phyloP scores from a whole-genome alignment of 2,329 filamentous ascomycete genomes.

The Blastomyces emzantsi region DNA sequence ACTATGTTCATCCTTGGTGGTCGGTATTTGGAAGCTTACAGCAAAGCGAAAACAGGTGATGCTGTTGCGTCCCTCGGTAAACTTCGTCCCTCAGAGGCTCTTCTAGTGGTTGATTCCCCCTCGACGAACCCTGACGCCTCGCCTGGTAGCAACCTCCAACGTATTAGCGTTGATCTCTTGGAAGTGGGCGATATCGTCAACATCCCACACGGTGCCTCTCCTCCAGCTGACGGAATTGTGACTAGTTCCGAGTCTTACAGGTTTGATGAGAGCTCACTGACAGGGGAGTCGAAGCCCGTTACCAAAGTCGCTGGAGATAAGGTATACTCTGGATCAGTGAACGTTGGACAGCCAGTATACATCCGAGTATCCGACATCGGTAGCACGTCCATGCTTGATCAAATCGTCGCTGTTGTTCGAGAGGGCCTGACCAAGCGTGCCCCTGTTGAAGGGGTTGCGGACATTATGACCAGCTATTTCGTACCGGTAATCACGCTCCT shows the following conservation, averaged over 20 bases:
- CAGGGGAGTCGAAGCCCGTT: constrained; percentile 45
- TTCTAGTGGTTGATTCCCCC: constrained; percentile 45
- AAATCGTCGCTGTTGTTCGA: constrained; percentile 41
- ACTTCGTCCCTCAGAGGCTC: constrained; percentile 66
- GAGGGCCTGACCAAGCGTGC: constrained; percentile 43
- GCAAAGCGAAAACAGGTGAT: constrained; percentile 81
- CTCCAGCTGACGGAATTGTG: constrained; percentile 69
- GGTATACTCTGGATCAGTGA: constrained; percentile 41
- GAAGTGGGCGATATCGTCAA: constrained; percentile 66
- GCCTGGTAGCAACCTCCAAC: constrained; percentile 24
- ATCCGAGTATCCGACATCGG: constrained; percentile 38
- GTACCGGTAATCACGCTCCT: constrained; percentile 42
- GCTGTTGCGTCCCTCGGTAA: constrained; percentile 72
- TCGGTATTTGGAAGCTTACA: constrained; percentile 62
- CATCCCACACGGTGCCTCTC: constrained; percentile 69
- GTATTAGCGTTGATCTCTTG: constrained; percentile 57
- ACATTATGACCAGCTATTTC: constrained; percentile 42
- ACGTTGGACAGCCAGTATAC: constrained; percentile 38
- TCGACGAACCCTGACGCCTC: constrained; percentile 9
- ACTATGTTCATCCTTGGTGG: constrained; percentile 74
- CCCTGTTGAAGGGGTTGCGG: constrained; percentile 41
- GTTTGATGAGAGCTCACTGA: constrained; percentile 88
- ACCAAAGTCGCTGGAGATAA: constrained; percentile 35
- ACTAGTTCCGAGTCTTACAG: constrained; percentile 47
- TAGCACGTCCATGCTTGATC: constrained; percentile 43